These are phyloP conservation scores for Trypanosoma lewisi DNA, from an alignment of 208 protist genomes.

Conservation along the genomic window DNA sequence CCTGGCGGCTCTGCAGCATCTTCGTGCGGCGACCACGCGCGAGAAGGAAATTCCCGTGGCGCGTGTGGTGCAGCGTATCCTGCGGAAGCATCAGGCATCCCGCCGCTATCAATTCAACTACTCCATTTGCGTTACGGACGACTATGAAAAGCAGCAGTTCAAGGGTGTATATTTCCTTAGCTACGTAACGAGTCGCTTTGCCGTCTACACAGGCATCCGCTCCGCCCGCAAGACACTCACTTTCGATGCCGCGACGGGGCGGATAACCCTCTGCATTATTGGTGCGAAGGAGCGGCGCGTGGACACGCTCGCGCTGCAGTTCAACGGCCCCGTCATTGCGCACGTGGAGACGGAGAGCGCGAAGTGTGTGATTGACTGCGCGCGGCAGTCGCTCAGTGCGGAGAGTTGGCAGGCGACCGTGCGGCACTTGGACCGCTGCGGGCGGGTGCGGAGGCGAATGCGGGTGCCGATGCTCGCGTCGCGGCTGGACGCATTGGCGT, in stretches of 20 bases:
- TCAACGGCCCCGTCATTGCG: constrained; percentile 44
- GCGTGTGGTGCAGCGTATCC: constrained; percentile 50
- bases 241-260: constrained; percentile 36
- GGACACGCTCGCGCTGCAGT: constrained; percentile 25
- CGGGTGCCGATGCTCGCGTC: constrained; percentile 75
- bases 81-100: constrained; percentile 51
- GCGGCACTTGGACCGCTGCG: constrained; percentile 54
- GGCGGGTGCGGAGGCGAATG: constrained; percentile 73
- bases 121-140: constrained; percentile 56
- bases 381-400: constrained; percentile 21
- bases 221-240: constrained; percentile 75
- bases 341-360: constrained; percentile 49
- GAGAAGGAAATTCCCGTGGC: constrained; percentile 35
- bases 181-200: constrained; percentile 38
- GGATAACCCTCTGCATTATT: constrained; percentile 45
- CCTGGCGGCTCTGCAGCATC: constrained; percentile 50
- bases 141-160: constrained; percentile 47
- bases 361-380: constrained; percentile 48
- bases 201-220: constrained; percentile 62
- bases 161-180: constrained; percentile 71
- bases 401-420: constrained; percentile 55
- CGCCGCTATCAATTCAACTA: constrained; percentile 72
- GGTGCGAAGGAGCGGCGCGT: constrained; percentile 11
- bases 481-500: constrained; percentile 71
- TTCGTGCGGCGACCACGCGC: constrained; percentile 39